Conservation (phyloP, 306 rosid genomes). For the Sicyos baderoa region DNA sequence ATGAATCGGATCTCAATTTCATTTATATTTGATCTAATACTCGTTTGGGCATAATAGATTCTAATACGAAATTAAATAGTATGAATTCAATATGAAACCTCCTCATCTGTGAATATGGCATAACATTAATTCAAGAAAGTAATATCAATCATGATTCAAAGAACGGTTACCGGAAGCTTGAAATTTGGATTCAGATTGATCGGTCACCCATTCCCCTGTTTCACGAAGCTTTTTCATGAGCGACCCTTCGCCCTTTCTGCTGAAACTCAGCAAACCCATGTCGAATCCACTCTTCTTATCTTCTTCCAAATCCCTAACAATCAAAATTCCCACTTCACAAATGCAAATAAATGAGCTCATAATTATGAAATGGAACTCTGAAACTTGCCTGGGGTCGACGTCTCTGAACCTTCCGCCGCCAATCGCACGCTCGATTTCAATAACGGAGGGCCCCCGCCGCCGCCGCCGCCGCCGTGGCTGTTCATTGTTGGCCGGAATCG, state of each 20-base stretch:
- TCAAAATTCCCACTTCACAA: not conserved
- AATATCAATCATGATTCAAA: no score
- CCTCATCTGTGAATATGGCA: not conserved
- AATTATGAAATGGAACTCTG: not conserved
- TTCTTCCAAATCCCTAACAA: constrained; percentile 42
- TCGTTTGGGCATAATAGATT: no score
- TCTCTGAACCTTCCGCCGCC: constrained; percentile 88
- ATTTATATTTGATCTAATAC: no score
- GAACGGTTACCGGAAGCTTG: constrained; percentile 38
- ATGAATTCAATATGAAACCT: no score
- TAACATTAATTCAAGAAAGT: no score
- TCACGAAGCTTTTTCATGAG: constrained; percentile 61
- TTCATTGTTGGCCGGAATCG: not conserved
- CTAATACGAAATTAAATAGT: no score
- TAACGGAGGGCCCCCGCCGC: constrained; percentile 35
- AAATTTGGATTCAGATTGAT: constrained; percentile 39
- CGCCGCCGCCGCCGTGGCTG: not conserved
- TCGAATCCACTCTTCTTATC: constrained; percentile 38
- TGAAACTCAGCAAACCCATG: constrained; percentile 39
- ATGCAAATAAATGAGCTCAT: no score
- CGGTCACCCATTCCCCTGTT: constrained; percentile 62
- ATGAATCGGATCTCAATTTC: no score
- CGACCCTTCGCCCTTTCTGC: constrained; percentile 43
- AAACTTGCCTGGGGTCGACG: constrained; percentile 32
- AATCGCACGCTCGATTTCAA: constrained; percentile 59